A percentile compares a stretch with the other conserved stretches of the same genome.
phyloP scores from a whole-genome alignment of 305 asterid genomes.

The Fraxinus latifolia region DNA sequence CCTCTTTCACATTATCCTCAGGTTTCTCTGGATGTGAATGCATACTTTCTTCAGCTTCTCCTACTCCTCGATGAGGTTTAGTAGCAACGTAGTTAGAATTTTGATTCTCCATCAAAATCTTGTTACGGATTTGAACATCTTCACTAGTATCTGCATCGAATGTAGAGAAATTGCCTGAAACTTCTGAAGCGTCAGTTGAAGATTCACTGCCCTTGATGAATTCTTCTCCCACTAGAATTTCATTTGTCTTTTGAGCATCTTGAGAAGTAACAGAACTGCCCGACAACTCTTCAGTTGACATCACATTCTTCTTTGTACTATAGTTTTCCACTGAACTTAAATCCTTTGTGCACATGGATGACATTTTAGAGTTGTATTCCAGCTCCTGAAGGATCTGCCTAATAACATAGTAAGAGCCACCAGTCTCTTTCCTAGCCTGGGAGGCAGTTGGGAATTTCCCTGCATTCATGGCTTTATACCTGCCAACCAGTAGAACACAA shows the following conservation, averaged over 20 bases:
- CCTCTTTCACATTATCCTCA: slow-evolving; percentile 16
- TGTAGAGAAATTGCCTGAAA: slow-evolving; percentile 6
- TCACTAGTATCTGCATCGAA: slow-evolving; percentile 2
- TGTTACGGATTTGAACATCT: not conserved
- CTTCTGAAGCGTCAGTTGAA: not conserved
- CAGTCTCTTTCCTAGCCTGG: slow-evolving; percentile 39
- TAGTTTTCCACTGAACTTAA: slow-evolving; percentile 22
- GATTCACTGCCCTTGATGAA: not conserved
- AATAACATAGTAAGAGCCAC: slow-evolving; percentile 57
- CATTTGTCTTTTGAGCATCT: not conserved
- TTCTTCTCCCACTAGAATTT: slow-evolving; percentile 14
- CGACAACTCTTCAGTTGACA: not conserved
- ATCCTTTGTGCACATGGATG: slow-evolving; percentile 24
- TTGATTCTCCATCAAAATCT: slow-evolving; percentile 20
- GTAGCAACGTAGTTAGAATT: slow-evolving; percentile 23
- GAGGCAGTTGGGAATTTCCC: slow-evolving; percentile 72
- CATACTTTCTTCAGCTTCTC: slow-evolving; percentile 25
- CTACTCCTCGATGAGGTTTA: slow-evolving; percentile 22
- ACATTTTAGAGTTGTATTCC: slow-evolving; percentile 36
- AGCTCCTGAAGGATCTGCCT: slow-evolving; percentile 59
- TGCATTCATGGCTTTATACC: slow-evolving; percentile 62
- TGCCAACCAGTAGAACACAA: slow-evolving; percentile 30
- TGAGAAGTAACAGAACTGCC: not conserved
- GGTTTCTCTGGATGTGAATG: slow-evolving; percentile 26
- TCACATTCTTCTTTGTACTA: slow-evolving; percentile 21